Percentiles rank a stretch among this genome's conserved stretches.
Conservation (phyloP, 106 monocot genomes). For the Dioscorea zingiberensis region DNA sequence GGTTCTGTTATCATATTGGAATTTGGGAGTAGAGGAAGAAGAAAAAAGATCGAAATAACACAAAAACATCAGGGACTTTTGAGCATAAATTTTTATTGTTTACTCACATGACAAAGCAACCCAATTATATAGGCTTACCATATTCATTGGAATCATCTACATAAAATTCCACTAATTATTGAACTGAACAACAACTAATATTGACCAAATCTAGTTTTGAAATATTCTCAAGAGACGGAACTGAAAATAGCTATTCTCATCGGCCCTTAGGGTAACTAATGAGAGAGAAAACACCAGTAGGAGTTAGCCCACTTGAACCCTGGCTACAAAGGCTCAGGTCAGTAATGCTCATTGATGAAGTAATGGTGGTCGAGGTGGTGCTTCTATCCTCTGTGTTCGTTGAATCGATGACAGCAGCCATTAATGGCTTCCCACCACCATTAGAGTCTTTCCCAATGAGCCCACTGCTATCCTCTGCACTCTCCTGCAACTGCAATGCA, state of each 20-base stretch:
- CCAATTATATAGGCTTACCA: too few species aligned
- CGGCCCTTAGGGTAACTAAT: slow-evolving; percentile 61
- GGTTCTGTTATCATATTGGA: too few species aligned
- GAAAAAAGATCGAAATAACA: too few species aligned
- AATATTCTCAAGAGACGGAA: too few species aligned
- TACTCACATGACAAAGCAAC: too few species aligned
- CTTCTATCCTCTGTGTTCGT: slow-evolving; percentile 16
- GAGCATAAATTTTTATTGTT: too few species aligned
- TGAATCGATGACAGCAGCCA: slow-evolving; percentile 6
- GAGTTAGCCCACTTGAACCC: slow-evolving; percentile 40
- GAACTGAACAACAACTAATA: too few species aligned
- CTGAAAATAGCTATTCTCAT: slow-evolving; percentile 10
- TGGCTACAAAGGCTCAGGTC: slow-evolving; percentile 28
- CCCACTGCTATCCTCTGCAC: slow-evolving; percentile 27
- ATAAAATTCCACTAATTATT: too few species aligned
- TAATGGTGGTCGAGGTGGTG: slow-evolving; percentile 11
- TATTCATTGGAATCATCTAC: too few species aligned
- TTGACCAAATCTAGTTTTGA: too few species aligned
- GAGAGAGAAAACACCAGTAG: slow-evolving; percentile 64
- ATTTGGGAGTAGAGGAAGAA: too few species aligned
- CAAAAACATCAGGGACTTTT: too few species aligned
- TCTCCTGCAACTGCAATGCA: slow-evolving; percentile 67
- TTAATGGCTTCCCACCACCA: slow-evolving; percentile 12
- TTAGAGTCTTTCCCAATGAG: slow-evolving; percentile 9
- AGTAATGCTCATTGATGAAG: slow-evolving; percentile 28